phyloP scores from a whole-genome alignment of 345 rosid genomes.

The Eucalyptus dawsonii region DNA sequence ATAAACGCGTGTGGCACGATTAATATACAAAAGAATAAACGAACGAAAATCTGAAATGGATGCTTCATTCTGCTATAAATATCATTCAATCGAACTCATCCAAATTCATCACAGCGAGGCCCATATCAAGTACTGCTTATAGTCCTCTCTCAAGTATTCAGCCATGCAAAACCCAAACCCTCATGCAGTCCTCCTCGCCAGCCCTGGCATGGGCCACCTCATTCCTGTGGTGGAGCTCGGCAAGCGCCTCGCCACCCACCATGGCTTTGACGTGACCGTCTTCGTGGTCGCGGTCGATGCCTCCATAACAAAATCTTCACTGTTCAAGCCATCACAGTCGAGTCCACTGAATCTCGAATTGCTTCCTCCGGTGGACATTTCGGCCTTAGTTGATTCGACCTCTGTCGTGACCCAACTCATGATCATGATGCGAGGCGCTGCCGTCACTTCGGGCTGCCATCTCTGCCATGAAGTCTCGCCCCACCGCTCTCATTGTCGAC shows the following conservation, averaged over 20 bases:
- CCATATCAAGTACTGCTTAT: not conserved
- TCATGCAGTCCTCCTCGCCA: constrained; percentile 36
- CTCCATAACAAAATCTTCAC: constrained; percentile 15
- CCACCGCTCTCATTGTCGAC: constrained; percentile 35
- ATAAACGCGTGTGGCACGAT: not conserved
- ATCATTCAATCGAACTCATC: not conserved
- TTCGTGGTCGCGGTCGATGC: constrained; percentile 5
- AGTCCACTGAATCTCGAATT: constrained; percentile 10
- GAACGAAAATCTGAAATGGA: not conserved
- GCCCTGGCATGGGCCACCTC: constrained; percentile 70
- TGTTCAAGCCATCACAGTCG: not conserved
- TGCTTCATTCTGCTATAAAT: not conserved
- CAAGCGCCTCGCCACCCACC: constrained; percentile 19
- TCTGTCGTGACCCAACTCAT: constrained; percentile 12
- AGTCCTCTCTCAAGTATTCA: not conserved
- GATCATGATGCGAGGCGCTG: constrained; percentile 19
- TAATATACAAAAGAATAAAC: not conserved
- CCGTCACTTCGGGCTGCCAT: constrained; percentile 33
- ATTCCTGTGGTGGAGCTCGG: constrained; percentile 24
- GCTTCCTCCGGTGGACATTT: constrained; percentile 24
- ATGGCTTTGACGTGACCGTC: constrained; percentile 22
- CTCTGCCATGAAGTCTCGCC: constrained; percentile 13
- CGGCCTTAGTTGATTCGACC: not conserved
- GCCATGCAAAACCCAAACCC: constrained; percentile 19
- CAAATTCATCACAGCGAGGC: not conserved